Evolutionary conservation across 1,284 basidiomycete genomes (phyloP), one percentile per base, ranked within the genome.

Genomic region (Gomphus sp.): DNA sequence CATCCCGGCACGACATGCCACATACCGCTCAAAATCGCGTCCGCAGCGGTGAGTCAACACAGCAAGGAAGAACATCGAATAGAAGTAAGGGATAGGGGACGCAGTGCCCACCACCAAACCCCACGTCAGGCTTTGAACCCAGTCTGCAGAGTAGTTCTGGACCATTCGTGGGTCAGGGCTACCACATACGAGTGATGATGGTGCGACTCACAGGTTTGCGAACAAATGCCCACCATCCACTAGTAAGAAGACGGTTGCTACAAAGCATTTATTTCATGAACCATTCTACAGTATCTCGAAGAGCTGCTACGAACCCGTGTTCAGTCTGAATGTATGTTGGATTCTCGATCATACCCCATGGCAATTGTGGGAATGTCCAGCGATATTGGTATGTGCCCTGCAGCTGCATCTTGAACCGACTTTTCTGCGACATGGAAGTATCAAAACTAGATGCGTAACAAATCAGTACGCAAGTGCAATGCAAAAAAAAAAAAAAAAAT

Each of bases 341-440:
- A 72, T 98, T 88, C 70, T 92, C 73, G 64, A 98, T 74, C n/a
- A 84, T 87, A 61, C 85, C 82, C 73, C 92, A 84, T 0, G 96
- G 96, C 31, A 98, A 77, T 69, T 96, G 91, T 58, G 96, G 96
- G 85, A 99, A 99, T 0, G 94, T 88, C 67, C 86, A 87, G 68
- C 94, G 88, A 74, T 88, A 89, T 57, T 82, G 80, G 68, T 84
- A 89, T 65, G 91, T 91, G 37, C 93, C 93, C 68, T 93, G 92
- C 47, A 90, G 89, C 71, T 97, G 89, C 89, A 98, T 96, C 72
- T 97, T 96, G 83, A 98, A 98, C 63, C 88, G 85, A 63, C 92
- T 95, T 77, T 99, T 99, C 70, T 99, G 96, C 3, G 93, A 86
- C 93, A 97, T 98, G 8, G 93, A 80, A 12, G 90, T 88, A 70